Percentiles rank a stretch among this genome's conserved stretches.
Conservation (phyloP, 768 basidiomycete genomes). For the Psilocybe sp. region DNA sequence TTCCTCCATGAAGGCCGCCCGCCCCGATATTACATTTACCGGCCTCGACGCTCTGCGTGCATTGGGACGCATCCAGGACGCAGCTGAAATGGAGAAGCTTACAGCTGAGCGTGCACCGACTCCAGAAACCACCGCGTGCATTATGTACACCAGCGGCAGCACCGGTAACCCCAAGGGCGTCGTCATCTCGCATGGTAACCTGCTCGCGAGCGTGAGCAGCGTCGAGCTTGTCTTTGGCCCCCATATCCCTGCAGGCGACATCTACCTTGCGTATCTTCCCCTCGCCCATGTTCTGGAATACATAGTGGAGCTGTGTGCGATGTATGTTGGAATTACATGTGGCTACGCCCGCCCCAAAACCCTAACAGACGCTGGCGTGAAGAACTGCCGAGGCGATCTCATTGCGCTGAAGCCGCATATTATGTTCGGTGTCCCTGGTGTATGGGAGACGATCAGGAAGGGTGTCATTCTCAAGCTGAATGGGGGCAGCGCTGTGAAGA, state of each 20-base stretch:
- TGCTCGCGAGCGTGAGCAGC: slow-evolving; percentile 74
- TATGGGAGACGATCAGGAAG: slow-evolving; percentile 91
- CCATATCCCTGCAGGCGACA: slow-evolving; percentile 47
- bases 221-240: slow-evolving; percentile 60
- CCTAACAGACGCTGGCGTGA: slow-evolving; percentile 78
- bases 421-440: slow-evolving; percentile 85
- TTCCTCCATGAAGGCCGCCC: slow-evolving; percentile 44
- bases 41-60: slow-evolving; percentile 63
- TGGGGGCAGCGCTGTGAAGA: slow-evolving; percentile 51
- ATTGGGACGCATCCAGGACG: slow-evolving; percentile 43
- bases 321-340: slow-evolving; percentile 64
- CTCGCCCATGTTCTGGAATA: slow-evolving; percentile 90
- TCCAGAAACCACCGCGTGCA: slow-evolving; percentile 33
- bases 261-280: slow-evolving; percentile 80
- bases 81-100: slow-evolving; percentile 8
- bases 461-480: slow-evolving; percentile 79
- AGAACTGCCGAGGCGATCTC: slow-evolving; percentile 74
- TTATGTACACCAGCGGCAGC: slow-evolving; percentile 68
- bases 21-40: slow-evolving; percentile 50
- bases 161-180: slow-evolving; percentile 91
- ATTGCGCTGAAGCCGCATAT: slow-evolving; percentile 69
- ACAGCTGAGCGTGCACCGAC: slow-evolving; percentile 36
- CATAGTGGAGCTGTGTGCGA: slow-evolving; percentile 72
- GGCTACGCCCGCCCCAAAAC: slow-evolving; percentile 89
- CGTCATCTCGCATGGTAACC: slow-evolving; percentile 74